Evolutionary conservation across 305 asterid species (phyloP).

Genomic region (Nicotiana rustica): DNA sequence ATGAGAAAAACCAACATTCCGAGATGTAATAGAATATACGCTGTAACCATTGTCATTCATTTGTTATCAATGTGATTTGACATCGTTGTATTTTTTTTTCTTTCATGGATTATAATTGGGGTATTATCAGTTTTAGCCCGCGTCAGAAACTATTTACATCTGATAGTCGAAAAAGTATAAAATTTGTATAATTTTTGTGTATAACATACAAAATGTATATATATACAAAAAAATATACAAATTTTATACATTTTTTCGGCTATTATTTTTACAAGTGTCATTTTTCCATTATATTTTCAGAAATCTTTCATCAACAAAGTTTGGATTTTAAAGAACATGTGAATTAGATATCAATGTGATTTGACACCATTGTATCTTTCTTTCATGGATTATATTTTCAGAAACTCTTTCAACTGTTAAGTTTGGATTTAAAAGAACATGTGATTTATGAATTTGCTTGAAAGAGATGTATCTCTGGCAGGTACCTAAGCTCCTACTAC

Average conservation of each 20-base stretch:
- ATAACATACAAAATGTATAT: too few species aligned
- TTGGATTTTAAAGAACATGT: background rate
- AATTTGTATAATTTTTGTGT: too few species aligned
- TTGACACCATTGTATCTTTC: background rate
- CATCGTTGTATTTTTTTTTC: background rate
- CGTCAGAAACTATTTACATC: too few species aligned
- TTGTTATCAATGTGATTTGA: background rate
- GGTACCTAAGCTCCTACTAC: slow-evolving; percentile 96
- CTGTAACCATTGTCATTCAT: background rate
- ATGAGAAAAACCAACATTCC: background rate
- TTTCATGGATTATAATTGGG: background rate
- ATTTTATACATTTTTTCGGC: too few species aligned
- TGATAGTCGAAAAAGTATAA: too few species aligned
- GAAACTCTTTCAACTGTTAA: background rate
- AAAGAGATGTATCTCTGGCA: slow-evolving; percentile 44
- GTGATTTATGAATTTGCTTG: slow-evolving; percentile 5
- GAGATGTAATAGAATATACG: slow-evolving; percentile 9
- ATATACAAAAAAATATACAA: too few species aligned
- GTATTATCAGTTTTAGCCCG: too few species aligned
- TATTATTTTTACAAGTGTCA: too few species aligned
- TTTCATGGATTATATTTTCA: background rate
- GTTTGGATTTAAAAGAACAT: slow-evolving; percentile 8
- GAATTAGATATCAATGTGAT: background rate
- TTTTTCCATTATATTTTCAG: background rate
- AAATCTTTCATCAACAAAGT: background rate